Evolutionary conservation across 2,329 filamentous ascomycete species (phyloP).

Genomic region (Metarhizium humberi): DNA sequence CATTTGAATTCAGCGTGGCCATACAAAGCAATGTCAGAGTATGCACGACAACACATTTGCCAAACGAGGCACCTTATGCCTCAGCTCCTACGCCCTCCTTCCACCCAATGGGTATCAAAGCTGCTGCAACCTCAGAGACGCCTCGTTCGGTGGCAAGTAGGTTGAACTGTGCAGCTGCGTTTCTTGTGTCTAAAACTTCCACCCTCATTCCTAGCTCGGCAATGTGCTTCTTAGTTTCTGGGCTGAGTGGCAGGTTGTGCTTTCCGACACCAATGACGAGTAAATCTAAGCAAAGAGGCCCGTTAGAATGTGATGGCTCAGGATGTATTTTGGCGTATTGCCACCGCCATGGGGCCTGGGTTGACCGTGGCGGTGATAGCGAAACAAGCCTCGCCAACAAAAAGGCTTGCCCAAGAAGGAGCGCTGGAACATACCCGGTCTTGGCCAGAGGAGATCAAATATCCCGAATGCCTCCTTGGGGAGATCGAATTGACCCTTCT

Average conservation of each 20-base stretch:
- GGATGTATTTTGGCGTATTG: background rate
- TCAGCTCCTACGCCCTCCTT: conserved; percentile 45
- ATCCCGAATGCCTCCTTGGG: conserved; percentile 62
- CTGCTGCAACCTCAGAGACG: conserved; percentile 74
- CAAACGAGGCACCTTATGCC: conserved; percentile 3
- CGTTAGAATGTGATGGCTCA: background rate
- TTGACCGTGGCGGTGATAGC: background rate
- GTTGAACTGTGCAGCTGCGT: conserved; percentile 92
- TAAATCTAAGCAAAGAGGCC: conserved; percentile 48
- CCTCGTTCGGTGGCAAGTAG: conserved; percentile 89
- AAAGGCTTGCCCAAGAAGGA: background rate
- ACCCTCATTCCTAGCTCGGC: conserved; percentile 73
- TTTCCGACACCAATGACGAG: conserved; percentile 82
- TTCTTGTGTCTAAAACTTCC: conserved; percentile 85
- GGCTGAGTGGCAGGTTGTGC: conserved; percentile 65
- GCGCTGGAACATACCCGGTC: conserved; percentile 57
- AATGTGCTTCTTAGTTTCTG: conserved; percentile 62
- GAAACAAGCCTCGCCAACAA: background rate
- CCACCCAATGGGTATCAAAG: conserved; percentile 81
- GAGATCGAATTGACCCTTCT: conserved; percentile 74
- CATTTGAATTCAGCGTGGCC: too few species aligned
- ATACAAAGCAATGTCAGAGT: background rate
- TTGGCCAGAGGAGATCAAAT: conserved; percentile 72
- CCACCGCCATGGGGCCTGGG: background rate
- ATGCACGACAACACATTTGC: background rate